Base-by-base conservation (phyloP, 2,329 filamentous ascomycete species). In the Fusarium vanettenii region DNA sequence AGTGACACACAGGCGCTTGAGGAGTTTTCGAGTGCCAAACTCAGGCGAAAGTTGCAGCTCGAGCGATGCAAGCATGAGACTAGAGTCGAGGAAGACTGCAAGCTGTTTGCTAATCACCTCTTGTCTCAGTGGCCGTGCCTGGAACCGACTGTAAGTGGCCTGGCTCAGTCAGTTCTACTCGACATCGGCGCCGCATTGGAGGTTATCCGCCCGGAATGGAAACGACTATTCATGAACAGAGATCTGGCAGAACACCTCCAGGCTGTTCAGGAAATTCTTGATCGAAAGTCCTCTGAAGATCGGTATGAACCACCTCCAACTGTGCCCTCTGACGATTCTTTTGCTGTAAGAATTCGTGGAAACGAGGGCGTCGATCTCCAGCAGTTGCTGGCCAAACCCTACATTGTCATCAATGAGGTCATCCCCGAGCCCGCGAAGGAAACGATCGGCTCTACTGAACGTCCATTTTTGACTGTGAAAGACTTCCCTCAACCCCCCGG, bases 151-250 rank as follows among this genome's bases (percentile, higher is more conserved):
- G 55, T 70, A 9, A 18, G 48, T 10, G 74, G 67, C 3, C 29
- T 79, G 2, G 41, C 69, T 8, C 41, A 50, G 9, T 56, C 69
- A 20, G 27, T 79, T 3, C 50, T 79, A 33, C 57, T 79, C n/a
- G 78, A 79, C 6, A 66, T 79, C 3, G 71, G 64, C 8, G 55
- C 67, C 29, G 78, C 76, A 6, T 50, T 79, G 59, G 72, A 77
- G 25, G 72, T 69, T 7, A 73, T 79, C 13, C 70, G 78, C 4
- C 67, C 78, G 14, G 78, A 79, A 66, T 79, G 77, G 77, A 78
- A 60, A 50, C 74, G 77, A 3, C 41, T 79, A 6, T 78, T 66
- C 31, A 73, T 70, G 64, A 79, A 79, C 25, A 66, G 65, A 50
- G 75, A 78, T 31, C 31, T 79, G 18, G 62, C 70, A 8, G 67